phyloP scores from a whole-genome alignment of 2,329 filamentous ascomycete genomes.

The Trichoderma afroharzianum region DNA sequence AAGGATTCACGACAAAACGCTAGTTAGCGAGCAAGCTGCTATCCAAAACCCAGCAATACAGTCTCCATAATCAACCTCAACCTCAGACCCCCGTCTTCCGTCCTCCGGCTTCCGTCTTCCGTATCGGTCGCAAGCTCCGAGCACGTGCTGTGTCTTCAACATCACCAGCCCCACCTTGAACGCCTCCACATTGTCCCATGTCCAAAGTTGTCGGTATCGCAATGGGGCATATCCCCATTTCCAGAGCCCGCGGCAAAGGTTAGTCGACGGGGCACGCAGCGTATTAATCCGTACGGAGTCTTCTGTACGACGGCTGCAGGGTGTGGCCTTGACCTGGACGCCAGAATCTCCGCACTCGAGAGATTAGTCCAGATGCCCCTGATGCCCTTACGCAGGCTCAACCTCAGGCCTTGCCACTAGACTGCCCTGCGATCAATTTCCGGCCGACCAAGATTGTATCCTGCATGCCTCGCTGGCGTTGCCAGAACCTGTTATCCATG shows the following conservation, averaged over 20 bases:
- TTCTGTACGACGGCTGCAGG: neutral
- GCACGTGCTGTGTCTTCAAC: constrained; percentile 3
- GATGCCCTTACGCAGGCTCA: neutral
- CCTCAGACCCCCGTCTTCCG: neutral
- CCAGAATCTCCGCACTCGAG: neutral
- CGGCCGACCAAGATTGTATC: constrained; percentile 57
- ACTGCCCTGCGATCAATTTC: constrained; percentile 49
- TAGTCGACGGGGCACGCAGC: neutral
- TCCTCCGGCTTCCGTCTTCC: constrained; percentile 1
- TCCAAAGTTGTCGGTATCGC: constrained; percentile 1
- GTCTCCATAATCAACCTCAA: neutral
- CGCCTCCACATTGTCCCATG: constrained; percentile 10
- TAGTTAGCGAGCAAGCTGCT: neutral
- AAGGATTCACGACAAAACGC: neutral
- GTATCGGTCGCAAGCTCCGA: constrained; percentile 11
- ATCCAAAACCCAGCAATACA: neutral
- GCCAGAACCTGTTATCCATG: constrained; percentile 53
- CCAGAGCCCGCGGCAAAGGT: neutral
- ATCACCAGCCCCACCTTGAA: neutral
- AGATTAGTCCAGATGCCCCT: constrained; percentile 2
- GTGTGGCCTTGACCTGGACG: neutral
- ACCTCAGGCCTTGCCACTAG: constrained; percentile 18
- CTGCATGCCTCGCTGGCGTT: constrained; percentile 53
- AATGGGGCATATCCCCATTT: constrained; percentile 8
- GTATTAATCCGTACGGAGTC: neutral